Base-by-base conservation (phyloP, 305 asterid species). In the Caryopteris hybrid region DNA sequence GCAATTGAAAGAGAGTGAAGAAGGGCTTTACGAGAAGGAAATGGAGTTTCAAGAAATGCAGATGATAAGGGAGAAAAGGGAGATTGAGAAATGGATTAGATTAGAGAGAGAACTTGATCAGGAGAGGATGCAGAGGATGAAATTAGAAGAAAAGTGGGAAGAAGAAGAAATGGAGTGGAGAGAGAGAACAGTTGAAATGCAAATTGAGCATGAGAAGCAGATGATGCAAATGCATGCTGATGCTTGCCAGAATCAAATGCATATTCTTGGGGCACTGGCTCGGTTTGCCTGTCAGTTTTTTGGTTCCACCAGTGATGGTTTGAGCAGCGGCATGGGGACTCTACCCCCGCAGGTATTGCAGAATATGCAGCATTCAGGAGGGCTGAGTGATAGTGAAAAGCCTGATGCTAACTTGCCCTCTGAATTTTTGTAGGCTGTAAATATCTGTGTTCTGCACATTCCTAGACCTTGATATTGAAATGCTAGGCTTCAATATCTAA, bases 171-270 rank as follows among this genome's bases (percentile, higher is more conserved):
- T 84, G 88, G 94, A 84, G 70, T 93, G 97, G 99, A 88, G 89
- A 78, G 96, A 93, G 79, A 84, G 85, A 71, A 72, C 88, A 79
- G 74, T 88, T 6, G 85, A 74, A 63, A 84, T 93, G 96, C 96
- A 90, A 74, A 80, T 88, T 21, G 95, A 88, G 56, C 96, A 93
- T 38, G 97, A 93, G 86, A 93, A 87, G 75, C 94, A 86, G 77
- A 87, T 93, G 94, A 85, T 91, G 88, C 97, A 91, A 76, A 83
- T 93, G 88, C 96, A 90, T 27, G 88, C 95, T 12, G 94, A 90
- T 68, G 79, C 96, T 69, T 90, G 94, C 82, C 98, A 93, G 79
- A 90, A 85, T 61, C 98, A 93, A 55, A 50, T 89, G 75, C 97
- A 93, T 83, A 74, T 93, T 73, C 80, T 93, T 0, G 94, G 96